phyloP scores from a whole-genome alignment of 2,329 filamentous ascomycete genomes.

The Fusarium heterosporum region DNA sequence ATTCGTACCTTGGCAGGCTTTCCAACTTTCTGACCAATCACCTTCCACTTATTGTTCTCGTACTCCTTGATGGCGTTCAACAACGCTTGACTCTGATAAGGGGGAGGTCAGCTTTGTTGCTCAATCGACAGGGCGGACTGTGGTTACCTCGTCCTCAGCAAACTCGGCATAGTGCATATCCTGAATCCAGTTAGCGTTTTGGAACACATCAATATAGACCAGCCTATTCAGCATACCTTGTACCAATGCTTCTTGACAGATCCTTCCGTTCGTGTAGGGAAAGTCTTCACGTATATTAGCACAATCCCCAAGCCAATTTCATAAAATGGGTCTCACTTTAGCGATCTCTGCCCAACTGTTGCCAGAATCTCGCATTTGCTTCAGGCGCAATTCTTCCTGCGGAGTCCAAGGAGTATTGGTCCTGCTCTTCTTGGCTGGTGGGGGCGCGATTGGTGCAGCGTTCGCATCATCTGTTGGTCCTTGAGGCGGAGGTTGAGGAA shows the following conservation, averaged over 20 bases:
- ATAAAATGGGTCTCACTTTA: conserved; percentile 76
- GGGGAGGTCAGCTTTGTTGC: conserved; percentile 36
- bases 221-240: conserved; percentile 71
- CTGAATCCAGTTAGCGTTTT: conserved; percentile 56
- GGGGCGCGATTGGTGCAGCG: conserved; percentile 54
- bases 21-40: conserved; percentile 94
- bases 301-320: conserved; percentile 4
- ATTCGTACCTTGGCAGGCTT: conserved; percentile 85
- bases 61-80: conserved; percentile 98
- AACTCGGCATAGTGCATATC: conserved; percentile 99
- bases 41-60: conserved; percentile 98
- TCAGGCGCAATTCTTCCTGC: conserved; percentile 89
- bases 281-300: conserved; percentile 71
- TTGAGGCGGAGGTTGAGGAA: conserved; percentile 47
- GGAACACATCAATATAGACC: not conserved
- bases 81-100: conserved; percentile 76
- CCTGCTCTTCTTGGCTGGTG: conserved; percentile 86
- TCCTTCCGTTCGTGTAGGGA: conserved; percentile 92
- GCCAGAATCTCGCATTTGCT: conserved; percentile 92
- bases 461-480: conserved; percentile 49
- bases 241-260: conserved; percentile 99
- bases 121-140: conserved; percentile 30
- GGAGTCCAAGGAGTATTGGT: conserved; percentile 99
- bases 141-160: conserved; percentile 89
- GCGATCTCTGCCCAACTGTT: conserved; percentile 98